Base-by-base conservation (phyloP, 768 basidiomycete genomes). In the Cantharellus cinnabarinus region DNA sequence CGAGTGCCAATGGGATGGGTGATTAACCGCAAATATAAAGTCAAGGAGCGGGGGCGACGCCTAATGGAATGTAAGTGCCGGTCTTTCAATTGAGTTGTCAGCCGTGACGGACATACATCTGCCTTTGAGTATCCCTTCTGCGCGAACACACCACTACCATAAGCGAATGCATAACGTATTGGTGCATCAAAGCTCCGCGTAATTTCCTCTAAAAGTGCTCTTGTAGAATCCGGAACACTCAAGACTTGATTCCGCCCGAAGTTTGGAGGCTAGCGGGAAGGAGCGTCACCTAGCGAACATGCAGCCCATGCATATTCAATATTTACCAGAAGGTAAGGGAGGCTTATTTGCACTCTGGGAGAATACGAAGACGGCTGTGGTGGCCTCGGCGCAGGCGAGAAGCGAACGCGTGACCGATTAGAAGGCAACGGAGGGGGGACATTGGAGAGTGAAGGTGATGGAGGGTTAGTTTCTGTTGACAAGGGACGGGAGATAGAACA, bases 81-180 rank as follows among this genome's bases (percentile, higher is more conserved):
- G 29, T 2, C 20, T 59, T 42, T 66, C 68, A 15, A 37, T 54
- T 10, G 10, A 10, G 7, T 54, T 14, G 14, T 7, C 7, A 37
- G 52, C 52, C 10, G 7, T 10, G 38, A 37, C 10, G 35, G 35
- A 10, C 14, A 10, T 10, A 54, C 52, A 14, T 54, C 14, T 37
- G 10, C 52, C 52, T 10, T 54, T 54, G 56, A 42, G 64, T 93
- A 87, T 15, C 93, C 88, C 58, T 83, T 82, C 70, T 99, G 95
- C 66, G 87, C 80, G 65, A 95, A 95, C 2, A 98, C 91, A 0
- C 94, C 95, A 2, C 85, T 89, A 7, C 95, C 95, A 67, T 98
- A 99, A 0, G 95, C 95, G 67, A 97, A 91, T 0, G 93, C 95
- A 74, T 94, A 98, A 29, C 93, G 82, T 55, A 97, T 86, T 5